These are phyloP conservation scores for Mallotus repandus DNA, from an alignment of 441 rosid species.

Conservation along the genomic window DNA sequence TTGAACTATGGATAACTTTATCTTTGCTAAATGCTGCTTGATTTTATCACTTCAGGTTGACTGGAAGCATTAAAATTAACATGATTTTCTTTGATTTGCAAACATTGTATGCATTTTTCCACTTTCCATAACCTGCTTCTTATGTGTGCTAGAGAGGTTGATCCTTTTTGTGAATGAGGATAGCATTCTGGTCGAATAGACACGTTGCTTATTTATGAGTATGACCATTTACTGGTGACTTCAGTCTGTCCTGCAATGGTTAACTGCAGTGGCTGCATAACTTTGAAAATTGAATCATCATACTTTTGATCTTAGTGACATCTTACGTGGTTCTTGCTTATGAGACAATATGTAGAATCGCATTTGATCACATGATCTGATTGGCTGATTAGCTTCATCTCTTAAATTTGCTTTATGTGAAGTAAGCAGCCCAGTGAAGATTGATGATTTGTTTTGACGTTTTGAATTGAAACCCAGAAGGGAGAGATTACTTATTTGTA, in stretches of 20 bases:
- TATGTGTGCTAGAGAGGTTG: background rate
- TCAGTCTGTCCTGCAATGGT: no score
- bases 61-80: no score
- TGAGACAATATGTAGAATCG: background rate
- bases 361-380: background rate
- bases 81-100: background rate
- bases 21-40: background rate
- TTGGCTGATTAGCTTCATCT: background rate
- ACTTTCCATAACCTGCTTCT: background rate
- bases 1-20: background rate
- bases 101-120: background rate
- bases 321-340: background rate
- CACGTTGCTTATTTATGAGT: no score
- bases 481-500: background rate
- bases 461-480: background rate
- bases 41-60: background rate
- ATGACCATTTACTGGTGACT: no score
- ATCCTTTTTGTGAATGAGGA: background rate
- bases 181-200: no score
- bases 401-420: background rate
- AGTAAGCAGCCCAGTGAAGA: background rate
- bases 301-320: no score
- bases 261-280: no score
- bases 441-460: constrained; percentile 1
- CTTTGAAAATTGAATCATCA: no score